Base-by-base conservation (phyloP, 2,329 filamentous ascomycete genomes). In the Monosporascus sp. region DNA sequence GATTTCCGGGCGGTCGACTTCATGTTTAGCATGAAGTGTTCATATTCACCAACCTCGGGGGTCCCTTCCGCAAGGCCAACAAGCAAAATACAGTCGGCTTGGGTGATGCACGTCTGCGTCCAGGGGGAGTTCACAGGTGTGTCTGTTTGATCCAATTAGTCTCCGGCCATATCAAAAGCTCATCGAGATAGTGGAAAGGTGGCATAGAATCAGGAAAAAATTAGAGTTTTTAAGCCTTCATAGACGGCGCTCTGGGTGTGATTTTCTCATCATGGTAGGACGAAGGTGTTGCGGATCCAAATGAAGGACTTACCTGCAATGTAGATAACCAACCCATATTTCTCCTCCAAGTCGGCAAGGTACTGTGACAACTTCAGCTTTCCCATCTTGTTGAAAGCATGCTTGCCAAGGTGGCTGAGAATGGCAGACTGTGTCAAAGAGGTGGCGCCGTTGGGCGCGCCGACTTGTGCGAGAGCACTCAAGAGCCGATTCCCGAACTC, bases 81-180 rank as follows among this genome's bases (percentile, higher is more conserved):
- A 8, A 99, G 79, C 7, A 99, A 79, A 59, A 99, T 97, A 61
- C 92, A 97, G 71, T 99, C 94, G 2, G 94, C 94, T 71, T 99
- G 94, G 17, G 88, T 88, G 59, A 99, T 97, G 69, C 95, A 99
- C 0, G 94, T 97, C 66, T 97, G 91, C 0, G 95, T 99, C 94
- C 94, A 99, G 0, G 93, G 92, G 2, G 95, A 91, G 64, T 96
- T 97, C 63, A 97, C 94, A 56, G 86, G 96, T 5, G 95, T 99
- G 70, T 99, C 94, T 87, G 50, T 46, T 31, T 47, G 53, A 55
- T 56, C 27, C 59, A 48, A 58, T 72, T 66, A 75, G 70, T 61
- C 56, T 51, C 5, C 27, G 36, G 26, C 37, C 49, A 26, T 24
- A 47, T 41, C 27, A 50, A 34, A 38, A n/a, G 20, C 19, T 48